phyloP scores from a whole-genome alignment of 1,284 basidiomycete species.

The Heterobasidion parviporum region DNA sequence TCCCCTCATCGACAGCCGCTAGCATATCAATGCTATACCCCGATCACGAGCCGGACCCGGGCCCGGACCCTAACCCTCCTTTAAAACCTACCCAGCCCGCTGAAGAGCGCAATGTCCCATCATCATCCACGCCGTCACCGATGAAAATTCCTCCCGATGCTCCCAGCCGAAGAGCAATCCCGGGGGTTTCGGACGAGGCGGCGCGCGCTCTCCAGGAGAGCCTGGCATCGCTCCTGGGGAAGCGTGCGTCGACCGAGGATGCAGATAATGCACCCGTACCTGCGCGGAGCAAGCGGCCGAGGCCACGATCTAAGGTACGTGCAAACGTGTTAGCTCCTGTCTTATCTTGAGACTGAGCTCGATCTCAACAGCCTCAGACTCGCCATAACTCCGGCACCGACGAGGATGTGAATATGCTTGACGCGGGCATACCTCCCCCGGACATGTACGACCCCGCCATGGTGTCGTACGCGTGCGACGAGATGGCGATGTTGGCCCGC shows the following conservation, averaged over 20 bases:
- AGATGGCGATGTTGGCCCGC: slow-evolving; percentile 14
- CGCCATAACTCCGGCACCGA: background rate
- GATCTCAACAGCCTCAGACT: slow-evolving; percentile 2
- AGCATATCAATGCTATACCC: background rate
- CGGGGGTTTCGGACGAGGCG: slow-evolving; percentile 30
- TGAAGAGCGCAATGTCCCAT: slow-evolving; percentile 31
- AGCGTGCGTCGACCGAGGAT: slow-evolving; percentile 32
- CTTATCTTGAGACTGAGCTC: slow-evolving; percentile 1
- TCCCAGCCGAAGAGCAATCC: background rate
- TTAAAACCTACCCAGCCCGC: background rate
- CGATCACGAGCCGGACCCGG: background rate
- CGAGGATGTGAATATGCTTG: background rate
- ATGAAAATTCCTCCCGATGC: slow-evolving; percentile 34
- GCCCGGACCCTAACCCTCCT: background rate
- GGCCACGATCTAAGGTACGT: slow-evolving; percentile 36
- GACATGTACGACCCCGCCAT: slow-evolving; percentile 11
- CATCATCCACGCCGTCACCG: slow-evolving; percentile 37
- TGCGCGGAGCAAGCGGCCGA: slow-evolving; percentile 30
- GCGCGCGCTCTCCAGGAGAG: slow-evolving; percentile 52
- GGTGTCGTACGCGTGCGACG: slow-evolving; percentile 19
- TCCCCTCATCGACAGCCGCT: background rate
- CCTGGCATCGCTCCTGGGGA: slow-evolving; percentile 58
- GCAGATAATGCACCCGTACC: slow-evolving; percentile 7
- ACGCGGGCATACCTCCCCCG: background rate
- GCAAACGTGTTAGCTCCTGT: background rate